Base-by-base conservation (phyloP, 257 asterid genomes). In the Coffea canephora region DNA sequence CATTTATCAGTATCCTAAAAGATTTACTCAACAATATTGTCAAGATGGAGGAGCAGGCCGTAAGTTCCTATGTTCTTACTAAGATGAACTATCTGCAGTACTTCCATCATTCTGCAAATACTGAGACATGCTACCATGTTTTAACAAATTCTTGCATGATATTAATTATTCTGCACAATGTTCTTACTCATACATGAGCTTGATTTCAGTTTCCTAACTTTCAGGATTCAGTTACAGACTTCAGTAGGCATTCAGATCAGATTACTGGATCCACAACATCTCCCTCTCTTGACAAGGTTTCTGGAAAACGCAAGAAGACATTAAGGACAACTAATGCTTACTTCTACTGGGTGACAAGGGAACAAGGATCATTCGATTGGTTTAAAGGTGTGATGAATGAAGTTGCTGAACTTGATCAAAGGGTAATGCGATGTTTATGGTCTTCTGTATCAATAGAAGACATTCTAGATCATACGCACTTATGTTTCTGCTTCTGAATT, bases 301-400 rank as follows among this genome's bases (percentile, higher is more conserved):
- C 93, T 81, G 91, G 93, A 0, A 91, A 77, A 77, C 84, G 83
- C 74, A 94, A 76, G 87, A 90, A 84, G 68, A 71, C 92, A 43
- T 81, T 95, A 23, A 86, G 91, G 83, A 95, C 98, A 36, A 93
- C 97, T 0, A 93, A 93, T 82, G 99, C 99, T 64, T 95, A 95
- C 89, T 95, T 93, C 69, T 95, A 95, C 80, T 95, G 99, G 99
- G 99, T 93, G 45, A 94, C 98, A 2, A 91, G 98, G 81, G 98
- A 94, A 81, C 98, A 93, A 86, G 98, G 97, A 3, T 94, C 97
- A 3, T 93, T 94, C 70, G 98, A 94, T 87, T 94, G 98, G 97
- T 94, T 94, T 88, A 94, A 92, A 89, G 97, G 98, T 4, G 94
- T 94, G 36, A 93, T 94, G 98, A 85, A 94, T 79, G 98, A 94